These are phyloP conservation scores for Tolypocladium paradoxum DNA, from an alignment of 2,329 filamentous ascomycete genomes.

Conservation along the genomic window DNA sequence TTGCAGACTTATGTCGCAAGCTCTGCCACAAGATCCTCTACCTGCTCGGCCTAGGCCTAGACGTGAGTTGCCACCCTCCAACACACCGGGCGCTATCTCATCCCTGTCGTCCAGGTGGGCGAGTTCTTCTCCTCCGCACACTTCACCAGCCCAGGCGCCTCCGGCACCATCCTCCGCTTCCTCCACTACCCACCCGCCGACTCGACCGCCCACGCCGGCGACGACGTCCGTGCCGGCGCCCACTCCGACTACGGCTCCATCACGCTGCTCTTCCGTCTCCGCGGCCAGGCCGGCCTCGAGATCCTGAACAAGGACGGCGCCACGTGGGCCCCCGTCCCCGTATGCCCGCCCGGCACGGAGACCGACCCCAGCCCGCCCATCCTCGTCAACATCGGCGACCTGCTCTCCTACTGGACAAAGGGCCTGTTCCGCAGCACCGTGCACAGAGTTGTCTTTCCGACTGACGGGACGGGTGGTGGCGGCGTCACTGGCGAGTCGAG, in stretches of 20 bases:
- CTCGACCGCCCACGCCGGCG: slow-evolving; percentile 28
- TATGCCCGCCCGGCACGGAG: slow-evolving; percentile 51
- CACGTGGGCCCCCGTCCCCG: slow-evolving; percentile 54
- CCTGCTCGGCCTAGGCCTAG: slow-evolving; percentile 69
- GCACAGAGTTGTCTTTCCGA: slow-evolving; percentile 70
- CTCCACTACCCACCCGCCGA: slow-evolving; percentile 58
- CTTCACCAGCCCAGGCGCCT: slow-evolving; percentile 30
- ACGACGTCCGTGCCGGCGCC: slow-evolving; percentile 76
- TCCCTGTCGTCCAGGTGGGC: slow-evolving; percentile 21
- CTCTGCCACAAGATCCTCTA: slow-evolving; percentile 64
- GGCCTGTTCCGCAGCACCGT: slow-evolving; percentile 79
- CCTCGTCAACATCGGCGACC: slow-evolving; percentile 64
- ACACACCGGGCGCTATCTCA: neutral
- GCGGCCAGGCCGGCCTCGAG: slow-evolving; percentile 77
- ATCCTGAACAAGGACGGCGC: slow-evolving; percentile 49
- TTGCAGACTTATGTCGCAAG: slow-evolving; percentile 58
- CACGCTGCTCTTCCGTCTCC: slow-evolving; percentile 74
- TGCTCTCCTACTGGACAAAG: slow-evolving; percentile 80
- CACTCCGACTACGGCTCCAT: slow-evolving; percentile 78
- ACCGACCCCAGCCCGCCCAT: slow-evolving; percentile 56
- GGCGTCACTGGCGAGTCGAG: slow-evolving; percentile 33
- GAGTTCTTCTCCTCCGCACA: slow-evolving; percentile 47
- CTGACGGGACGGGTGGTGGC: slow-evolving; percentile 7
- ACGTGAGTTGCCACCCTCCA: slow-evolving; percentile 30
- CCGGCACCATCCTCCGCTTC: slow-evolving; percentile 53